Conservation (phyloP, 768 basidiomycete genomes). For the Tremella fuciformis region DNA sequence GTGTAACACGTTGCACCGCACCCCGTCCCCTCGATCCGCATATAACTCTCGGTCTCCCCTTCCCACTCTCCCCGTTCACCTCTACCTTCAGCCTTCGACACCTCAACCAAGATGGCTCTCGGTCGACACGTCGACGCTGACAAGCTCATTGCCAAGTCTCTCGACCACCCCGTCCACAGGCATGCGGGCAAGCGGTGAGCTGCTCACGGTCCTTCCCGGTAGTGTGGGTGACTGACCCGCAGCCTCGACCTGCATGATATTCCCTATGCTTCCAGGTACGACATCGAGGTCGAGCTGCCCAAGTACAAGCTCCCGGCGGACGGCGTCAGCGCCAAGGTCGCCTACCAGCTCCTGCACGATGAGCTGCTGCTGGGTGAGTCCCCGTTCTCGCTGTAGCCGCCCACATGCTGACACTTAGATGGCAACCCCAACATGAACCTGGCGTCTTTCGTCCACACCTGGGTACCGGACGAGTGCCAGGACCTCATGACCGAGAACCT, state of each 20-base stretch:
- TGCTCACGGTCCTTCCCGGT: background rate
- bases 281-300: slow-evolving; percentile 43
- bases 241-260: slow-evolving; percentile 43
- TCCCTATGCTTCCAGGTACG: slow-evolving; percentile 42
- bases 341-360: slow-evolving; percentile 57
- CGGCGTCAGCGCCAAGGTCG: slow-evolving; percentile 38
- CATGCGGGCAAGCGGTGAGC: slow-evolving; percentile 37
- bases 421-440: slow-evolving; percentile 63
- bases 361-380: slow-evolving; percentile 56
- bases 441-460: slow-evolving; percentile 67
- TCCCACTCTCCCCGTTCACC: background rate
- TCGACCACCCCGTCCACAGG: slow-evolving; percentile 46
- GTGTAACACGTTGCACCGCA: slow-evolving; percentile 5
- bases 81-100: background rate
- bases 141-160: slow-evolving; percentile 59
- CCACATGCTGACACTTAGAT: slow-evolving; percentile 50
- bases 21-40: background rate
- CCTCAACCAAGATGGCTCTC: slow-evolving; percentile 34
- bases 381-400: too few species aligned
- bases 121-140: slow-evolving; percentile 61
- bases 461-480: slow-evolving; percentile 53
- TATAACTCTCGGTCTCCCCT: background rate
- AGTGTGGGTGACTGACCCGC: background rate
- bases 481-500: slow-evolving; percentile 66
- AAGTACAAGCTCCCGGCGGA: slow-evolving; percentile 42